Evolutionary conservation across 306 rosid species (phyloP), one percentile per base, ranked within the genome.

Genomic region (Astragalus glycyphyllos): DNA sequence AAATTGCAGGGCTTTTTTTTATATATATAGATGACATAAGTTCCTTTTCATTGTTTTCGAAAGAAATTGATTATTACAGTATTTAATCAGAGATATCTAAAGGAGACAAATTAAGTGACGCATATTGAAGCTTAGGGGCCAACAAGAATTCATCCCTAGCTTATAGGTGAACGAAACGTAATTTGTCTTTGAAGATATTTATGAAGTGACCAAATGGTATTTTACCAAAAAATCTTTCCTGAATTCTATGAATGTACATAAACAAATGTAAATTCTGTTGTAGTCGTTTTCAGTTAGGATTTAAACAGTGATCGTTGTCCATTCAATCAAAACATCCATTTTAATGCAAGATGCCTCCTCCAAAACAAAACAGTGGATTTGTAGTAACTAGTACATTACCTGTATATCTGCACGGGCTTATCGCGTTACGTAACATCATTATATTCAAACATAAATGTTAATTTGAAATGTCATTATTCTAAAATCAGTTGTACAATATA

Each of bases 1-100:
- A 1, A 26, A 26, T 26, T 26, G 13, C 13, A 47, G 26, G 41
- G 5, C 14, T 3, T 50, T 17, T 38, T 73, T 59, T 35, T 72
- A 20, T 26, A 8, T 60, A 16, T 61, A 60, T 42, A 31, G 12
- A 12, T 58, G 37, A 4, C 16, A 12, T 59, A 60, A 49, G 37
- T 50, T 51, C 64, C 78, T 53, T 51, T 53, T 53, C 68, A 37
- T 59, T 47, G 77, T 48, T 62, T 45, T 35, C 53, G 20, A 48
- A 61, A 49, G 50, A 49, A 62, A 2, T 5, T 40, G 69, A 73
- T 26, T 26, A 26, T 26, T 26, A 26, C 4, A 26, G 31, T 15
- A 50, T 11, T 38, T 73, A 11, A 61, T 14, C n/a, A 14, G 77
- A 72, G 31, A 59, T 16, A 48, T 17, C 12, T 17, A 11, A 57